Evolutionary conservation across 176 grass and related monocot species (phyloP).

Genomic region (Hordeum marinum): DNA sequence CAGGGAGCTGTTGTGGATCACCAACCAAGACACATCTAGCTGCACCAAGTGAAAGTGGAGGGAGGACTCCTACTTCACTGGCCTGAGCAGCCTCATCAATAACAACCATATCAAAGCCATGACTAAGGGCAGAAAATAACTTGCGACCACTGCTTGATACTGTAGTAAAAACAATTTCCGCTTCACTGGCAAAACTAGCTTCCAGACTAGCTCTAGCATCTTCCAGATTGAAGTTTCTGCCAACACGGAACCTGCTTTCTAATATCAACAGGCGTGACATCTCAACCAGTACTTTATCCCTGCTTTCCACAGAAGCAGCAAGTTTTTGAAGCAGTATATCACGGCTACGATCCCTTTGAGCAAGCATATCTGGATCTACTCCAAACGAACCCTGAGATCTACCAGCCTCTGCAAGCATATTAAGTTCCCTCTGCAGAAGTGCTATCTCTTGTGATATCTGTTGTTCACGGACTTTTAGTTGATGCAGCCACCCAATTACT

Average conservation of each 20-base stretch:
- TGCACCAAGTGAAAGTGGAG: conserved; percentile 78
- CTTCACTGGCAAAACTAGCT: conserved; percentile 98
- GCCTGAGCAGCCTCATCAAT: conserved; percentile 99
- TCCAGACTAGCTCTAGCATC: conserved; percentile 89
- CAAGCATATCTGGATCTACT: conserved; percentile 90
- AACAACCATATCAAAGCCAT: conserved; percentile 99
- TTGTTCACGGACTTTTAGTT: conserved; percentile 75
- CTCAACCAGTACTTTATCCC: conserved; percentile 93
- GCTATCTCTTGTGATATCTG: conserved; percentile 72
- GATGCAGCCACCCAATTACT: conserved; percentile 89
- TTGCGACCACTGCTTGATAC: conserved; percentile 95
- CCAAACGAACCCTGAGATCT: conserved; percentile 91
- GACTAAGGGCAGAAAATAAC: conserved; percentile 91
- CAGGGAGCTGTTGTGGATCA: conserved; percentile 93
- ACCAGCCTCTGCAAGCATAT: conserved; percentile 59
- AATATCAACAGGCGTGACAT: conserved; percentile 85
- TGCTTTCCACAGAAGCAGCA: conserved; percentile 74
- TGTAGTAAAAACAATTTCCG: conserved; percentile 99
- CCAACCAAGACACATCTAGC: conserved; percentile 95
- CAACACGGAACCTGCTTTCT: conserved; percentile 75
- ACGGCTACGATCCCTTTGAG: conserved; percentile 70
- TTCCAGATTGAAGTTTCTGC: conserved; percentile 90
- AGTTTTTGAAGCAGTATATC: conserved; percentile 80
- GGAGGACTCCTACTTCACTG: conserved; percentile 93
- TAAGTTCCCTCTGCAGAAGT: conserved; percentile 71